Conservation (phyloP, 2,329 filamentous ascomycete genomes). For the Arthrobotrys musiformis region DNA sequence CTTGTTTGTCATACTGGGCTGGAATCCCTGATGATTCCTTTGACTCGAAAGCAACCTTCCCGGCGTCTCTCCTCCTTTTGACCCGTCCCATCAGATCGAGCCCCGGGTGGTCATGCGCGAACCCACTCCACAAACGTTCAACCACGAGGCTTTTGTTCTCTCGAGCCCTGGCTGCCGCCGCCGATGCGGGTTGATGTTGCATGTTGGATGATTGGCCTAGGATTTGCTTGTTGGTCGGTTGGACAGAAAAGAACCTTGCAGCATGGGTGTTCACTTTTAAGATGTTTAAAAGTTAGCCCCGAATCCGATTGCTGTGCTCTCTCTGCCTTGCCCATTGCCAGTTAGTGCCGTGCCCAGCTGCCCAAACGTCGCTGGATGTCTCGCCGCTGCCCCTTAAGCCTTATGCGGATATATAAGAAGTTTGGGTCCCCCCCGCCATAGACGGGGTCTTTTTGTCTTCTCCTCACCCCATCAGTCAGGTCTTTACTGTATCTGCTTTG, state of each 20-base stretch:
- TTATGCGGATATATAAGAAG: constrained; percentile 41
- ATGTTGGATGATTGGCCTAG: not conserved
- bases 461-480: constrained; percentile 53
- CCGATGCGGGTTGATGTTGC: not conserved
- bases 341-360: not conserved
- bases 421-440: constrained; percentile 14
- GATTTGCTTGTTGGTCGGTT: not conserved
- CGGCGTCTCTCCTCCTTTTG: not conserved
- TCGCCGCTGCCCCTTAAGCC: constrained; percentile 2
- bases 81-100: not conserved
- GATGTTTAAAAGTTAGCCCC: not conserved
- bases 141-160: not conserved
- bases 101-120: not conserved
- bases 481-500: constrained; percentile 26
- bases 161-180: not conserved
- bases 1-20: not conserved
- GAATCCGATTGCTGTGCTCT: not conserved
- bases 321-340: too few relatives aligned
- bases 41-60: not conserved
- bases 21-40: constrained; percentile 19
- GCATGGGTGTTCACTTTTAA: constrained; percentile 18
- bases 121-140: not conserved
- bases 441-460: constrained; percentile 17
- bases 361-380: not conserved
- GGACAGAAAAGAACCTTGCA: not conserved